These are phyloP conservation scores for Russula sp. DNA, from an alignment of 768 basidiomycete species.

Conservation along the genomic window DNA sequence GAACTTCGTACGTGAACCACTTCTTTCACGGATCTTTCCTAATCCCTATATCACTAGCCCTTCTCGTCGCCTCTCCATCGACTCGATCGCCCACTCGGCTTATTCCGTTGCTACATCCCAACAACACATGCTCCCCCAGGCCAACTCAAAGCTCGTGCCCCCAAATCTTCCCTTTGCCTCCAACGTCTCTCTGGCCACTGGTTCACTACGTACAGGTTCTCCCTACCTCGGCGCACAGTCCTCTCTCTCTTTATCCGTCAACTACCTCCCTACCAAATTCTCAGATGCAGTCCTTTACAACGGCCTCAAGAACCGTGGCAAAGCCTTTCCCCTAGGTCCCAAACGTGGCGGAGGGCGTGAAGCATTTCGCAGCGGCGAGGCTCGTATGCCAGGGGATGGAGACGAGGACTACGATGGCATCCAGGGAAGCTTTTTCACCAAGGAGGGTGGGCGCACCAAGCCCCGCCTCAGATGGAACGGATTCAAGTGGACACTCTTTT, in stretches of 20 bases:
- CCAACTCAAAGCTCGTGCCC: constrained; percentile 41
- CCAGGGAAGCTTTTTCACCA: constrained; percentile 41
- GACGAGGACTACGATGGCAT: constrained; percentile 43
- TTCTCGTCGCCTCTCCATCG: constrained; percentile 37
- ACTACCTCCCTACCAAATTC: constrained; percentile 78
- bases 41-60: neutral
- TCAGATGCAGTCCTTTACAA: constrained; percentile 45
- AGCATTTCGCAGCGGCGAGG: constrained; percentile 45
- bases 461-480: constrained; percentile 67
- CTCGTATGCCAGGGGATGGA: constrained; percentile 40
- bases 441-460: constrained; percentile 41
- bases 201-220: constrained; percentile 27
- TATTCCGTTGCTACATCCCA: constrained; percentile 49
- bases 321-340: constrained; percentile 41
- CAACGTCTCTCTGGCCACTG: constrained; percentile 29
- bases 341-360: constrained; percentile 71
- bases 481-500: constrained; percentile 80
- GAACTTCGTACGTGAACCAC: constrained; percentile 13
- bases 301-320: constrained; percentile 45
- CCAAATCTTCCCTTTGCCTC: constrained; percentile 43
- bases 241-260: constrained; percentile 52
- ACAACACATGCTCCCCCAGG: constrained; percentile 46
- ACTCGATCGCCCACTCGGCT: constrained; percentile 41
- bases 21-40: neutral
- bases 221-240: constrained; percentile 31